Base-by-base conservation (phyloP, 2,329 filamentous ascomycete species). In the Akanthomyces lecanii region DNA sequence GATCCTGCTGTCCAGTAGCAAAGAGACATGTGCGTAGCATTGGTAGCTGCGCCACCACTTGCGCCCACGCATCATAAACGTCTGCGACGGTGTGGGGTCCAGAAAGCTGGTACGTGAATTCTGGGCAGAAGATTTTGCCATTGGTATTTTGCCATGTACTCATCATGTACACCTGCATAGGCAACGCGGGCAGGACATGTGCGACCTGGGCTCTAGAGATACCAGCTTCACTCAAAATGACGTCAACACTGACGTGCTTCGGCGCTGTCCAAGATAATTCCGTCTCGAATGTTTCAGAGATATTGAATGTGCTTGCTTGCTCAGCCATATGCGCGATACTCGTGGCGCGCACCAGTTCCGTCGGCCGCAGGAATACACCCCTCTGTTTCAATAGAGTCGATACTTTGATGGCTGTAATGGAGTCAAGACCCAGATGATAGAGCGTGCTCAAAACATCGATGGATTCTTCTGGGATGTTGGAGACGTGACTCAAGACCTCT, bases 381-480 rank as follows among this genome's bases (percentile, higher is more conserved):
- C 81, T 75, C 67, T 84, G 89, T 48, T 85, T 86, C 4, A 97
- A 77, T 8, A 92, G 78, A 0, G 88, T 83, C 10, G 87, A 86
- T 4, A 92, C 86, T 70, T 95, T 96, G 77, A 97, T 95, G 1
- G 92, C 89, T 66, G 89, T 94, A 73, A 97, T 96, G 0, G 93
- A 97, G 72, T 97, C 93, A 1, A 97, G 84, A 0, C 93, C 93
- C 1, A 97, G 81, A 66, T 95, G 88, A 73, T 95, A 96, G 14
- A 97, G 83, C 0, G 83, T 91, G 57, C 87, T 83, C 0, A 80
- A 78, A 62, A 80, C 81, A 3, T 77, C 74, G 58, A 97, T 89
- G 1, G 85, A 78, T 0, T 79, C 71, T 21, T 79, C 74, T 0
- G 86, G 78, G 0, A 89, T 75, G 18, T 82, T 84, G 0, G 92